Base-by-base conservation (phyloP, 2,329 filamentous ascomycete genomes). In the Alternaria ethzedia region DNA sequence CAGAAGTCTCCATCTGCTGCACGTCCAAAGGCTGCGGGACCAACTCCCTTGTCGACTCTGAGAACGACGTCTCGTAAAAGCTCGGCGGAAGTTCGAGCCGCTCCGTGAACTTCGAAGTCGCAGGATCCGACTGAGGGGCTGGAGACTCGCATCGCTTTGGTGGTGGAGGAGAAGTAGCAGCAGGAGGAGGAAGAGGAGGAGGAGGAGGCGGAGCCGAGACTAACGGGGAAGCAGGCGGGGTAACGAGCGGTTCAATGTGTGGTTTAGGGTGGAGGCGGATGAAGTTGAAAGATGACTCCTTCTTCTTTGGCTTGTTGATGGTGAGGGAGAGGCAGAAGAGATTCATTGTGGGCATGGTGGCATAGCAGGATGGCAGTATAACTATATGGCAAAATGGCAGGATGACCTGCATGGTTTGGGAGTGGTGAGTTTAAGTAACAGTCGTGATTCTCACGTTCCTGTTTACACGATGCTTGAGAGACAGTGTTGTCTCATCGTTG, bases 401-500 rank as follows among this genome's bases (percentile, higher is more conserved):
- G 36, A 17, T 41, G n/a, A n/a, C n/a, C n/a, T n/a, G n/a, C n/a
- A n/a, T n/a, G n/a, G n/a, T n/a, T n/a, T n/a, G n/a, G n/a, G n/a
- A n/a, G n/a, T n/a, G n/a, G n/a, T n/a, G n/a, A n/a, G n/a, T n/a
- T n/a, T n/a, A n/a, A n/a, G n/a, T n/a, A n/a, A n/a, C n/a, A n/a
- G n/a, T n/a, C n/a, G n/a, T n/a, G n/a, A n/a, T n/a, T 13, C 3
- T 30, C 3, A 13, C 13, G 28, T 30, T 30, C n/a, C 6, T 36
- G 5, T 36, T 10, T 41, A 36, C 28, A 23, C 30, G 13, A 52
- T 23, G 30, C 49, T 36, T 13, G 13, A 21, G 13, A 52, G 30
- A 52, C 49, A 52, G 49, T 23, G 49, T 36, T 51, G 49, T 51
- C 26, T 32, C 49, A 51, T 51, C 8, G 12, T 51, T 51, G 20